Conservation (phyloP, 1,284 basidiomycete species). For the Ustilago loliicola region DNA sequence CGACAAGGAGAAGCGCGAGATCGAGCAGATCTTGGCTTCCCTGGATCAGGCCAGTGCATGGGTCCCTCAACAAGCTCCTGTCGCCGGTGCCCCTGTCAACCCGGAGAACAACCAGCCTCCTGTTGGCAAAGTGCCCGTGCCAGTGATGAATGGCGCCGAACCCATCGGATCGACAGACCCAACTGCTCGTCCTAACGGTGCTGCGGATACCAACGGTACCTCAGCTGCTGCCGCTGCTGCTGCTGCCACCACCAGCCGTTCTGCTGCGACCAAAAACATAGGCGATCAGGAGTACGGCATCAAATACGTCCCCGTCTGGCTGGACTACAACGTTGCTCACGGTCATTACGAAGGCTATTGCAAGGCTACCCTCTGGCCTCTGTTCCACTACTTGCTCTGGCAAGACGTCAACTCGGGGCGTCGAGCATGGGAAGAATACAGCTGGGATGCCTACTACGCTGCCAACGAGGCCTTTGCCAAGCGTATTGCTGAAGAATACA, state of each 20-base stretch:
- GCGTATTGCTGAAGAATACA: slow-evolving; percentile 81
- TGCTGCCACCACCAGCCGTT: slow-evolving; percentile 72
- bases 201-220: not conserved
- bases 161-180: slow-evolving; percentile 59
- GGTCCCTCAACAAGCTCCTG: slow-evolving; percentile 55
- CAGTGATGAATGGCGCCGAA: slow-evolving; percentile 67
- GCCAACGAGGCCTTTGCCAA: slow-evolving; percentile 89
- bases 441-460: slow-evolving; percentile 86
- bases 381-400: slow-evolving; percentile 99
- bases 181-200: slow-evolving; percentile 26
- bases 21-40: slow-evolving; percentile 64
- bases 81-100: slow-evolving; percentile 48
- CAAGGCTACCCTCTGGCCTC: slow-evolving; percentile 96
- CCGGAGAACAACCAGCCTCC: slow-evolving; percentile 38
- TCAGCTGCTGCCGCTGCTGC: slow-evolving; percentile 71
- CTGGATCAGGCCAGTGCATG: slow-evolving; percentile 64
- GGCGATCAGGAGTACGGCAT: slow-evolving; percentile 64
- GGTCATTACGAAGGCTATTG: slow-evolving; percentile 94
- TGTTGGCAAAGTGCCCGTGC: slow-evolving; percentile 50
- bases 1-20: slow-evolving; percentile 58
- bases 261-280: slow-evolving; percentile 72
- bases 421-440: slow-evolving; percentile 77
- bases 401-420: slow-evolving; percentile 79
- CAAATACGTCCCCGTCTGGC: slow-evolving; percentile 89
- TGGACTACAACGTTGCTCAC: slow-evolving; percentile 89